Base-by-base conservation (phyloP, 2,329 filamentous ascomycete species). In the Akanthomyces dipterigenus region DNA sequence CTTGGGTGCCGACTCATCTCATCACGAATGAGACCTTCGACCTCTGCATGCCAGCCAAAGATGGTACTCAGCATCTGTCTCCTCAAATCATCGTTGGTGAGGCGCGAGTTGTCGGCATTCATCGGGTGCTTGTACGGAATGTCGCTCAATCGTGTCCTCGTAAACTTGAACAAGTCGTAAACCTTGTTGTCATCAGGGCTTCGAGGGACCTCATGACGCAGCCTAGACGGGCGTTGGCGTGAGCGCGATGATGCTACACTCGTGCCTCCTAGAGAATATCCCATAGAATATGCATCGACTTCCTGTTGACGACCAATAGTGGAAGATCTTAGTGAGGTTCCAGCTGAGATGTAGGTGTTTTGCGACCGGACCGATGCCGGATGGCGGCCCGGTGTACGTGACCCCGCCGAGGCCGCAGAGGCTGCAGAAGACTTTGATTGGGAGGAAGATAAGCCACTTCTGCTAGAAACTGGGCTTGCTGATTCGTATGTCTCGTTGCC, bases 31-130 rank as follows among this genome's bases (percentile, higher is more conserved):
- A 99, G 76, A 49, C 88, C 87, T 50, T 91, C 83, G 45, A 93
- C 87, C 67, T 96, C 91, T 60, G 88, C 87, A 57, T 93, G 88
- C 93, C 95, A 99, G 3, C 95, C 95, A 73, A 99, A 99, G 2
- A 99, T 92, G 6, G 93, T 89, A 66, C 83, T 90, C 5, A 99
- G 82, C 93, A 99, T 97, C 73, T 97, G 93, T 51, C 83, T 83
- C 53, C 93, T 87, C 49, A 97, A 81, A 66, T 96, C 88, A 67
- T 97, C 89, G 63, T 87, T 88, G 3, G 88, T 90, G 26, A 91
- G 75, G 31, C 81, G 82, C 3, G 78, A 73, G 60, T 85, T 81
- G 65, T 88, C 82, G 16, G 80, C 67, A 1, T 79, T 75, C 16
- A 86, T 81, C 0, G 87, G 85, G 53, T 88, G 85, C 67, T 88